Evolutionary conservation across 768 basidiomycete species (phyloP).

Genomic region (Termitomyces sp.): DNA sequence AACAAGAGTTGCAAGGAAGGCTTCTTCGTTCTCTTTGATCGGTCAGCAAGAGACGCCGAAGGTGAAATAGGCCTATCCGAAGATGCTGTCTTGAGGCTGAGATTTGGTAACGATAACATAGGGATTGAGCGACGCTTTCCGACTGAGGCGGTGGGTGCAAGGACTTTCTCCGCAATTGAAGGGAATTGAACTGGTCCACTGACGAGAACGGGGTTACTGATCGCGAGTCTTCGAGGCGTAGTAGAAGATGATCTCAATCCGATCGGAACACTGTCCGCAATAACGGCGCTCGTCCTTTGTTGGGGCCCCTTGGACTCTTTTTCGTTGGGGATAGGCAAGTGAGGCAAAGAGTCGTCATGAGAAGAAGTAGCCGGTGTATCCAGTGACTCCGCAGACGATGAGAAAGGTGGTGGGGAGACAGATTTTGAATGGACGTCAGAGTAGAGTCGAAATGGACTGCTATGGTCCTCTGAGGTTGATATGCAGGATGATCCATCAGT

Average conservation of each 20-base stretch:
- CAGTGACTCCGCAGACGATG: constrained; percentile 60
- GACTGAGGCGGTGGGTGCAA: constrained; percentile 14
- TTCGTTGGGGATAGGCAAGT: constrained; percentile 31
- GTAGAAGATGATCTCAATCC: constrained; percentile 22
- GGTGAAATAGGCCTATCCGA: constrained; percentile 27
- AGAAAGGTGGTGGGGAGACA: constrained; percentile 45
- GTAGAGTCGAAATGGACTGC: constrained; percentile 12
- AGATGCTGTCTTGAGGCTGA: constrained; percentile 25
- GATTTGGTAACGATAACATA: constrained; percentile 35
- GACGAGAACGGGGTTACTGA: constrained; percentile 29
- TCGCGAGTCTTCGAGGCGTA: constrained; percentile 21
- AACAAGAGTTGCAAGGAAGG: constrained; percentile 71
- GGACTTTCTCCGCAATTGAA: constrained; percentile 23
- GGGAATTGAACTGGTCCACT: constrained; percentile 46
- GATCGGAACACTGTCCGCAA: constrained; percentile 25
- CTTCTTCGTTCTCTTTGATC: constrained; percentile 49
- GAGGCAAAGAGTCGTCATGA: constrained; percentile 37
- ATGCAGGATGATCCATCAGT: constrained; percentile 24
- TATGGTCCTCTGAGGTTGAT: constrained; percentile 30
- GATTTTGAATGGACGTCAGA: constrained; percentile 21
- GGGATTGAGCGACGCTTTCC: constrained; percentile 39
- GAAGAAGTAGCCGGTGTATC: constrained; percentile 54
- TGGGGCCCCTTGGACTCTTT: constrained; percentile 22
- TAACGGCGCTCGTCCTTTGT: constrained; percentile 22
- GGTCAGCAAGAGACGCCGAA: constrained; percentile 27